A percentile compares a stretch with the other conserved stretches of the same genome.
These are phyloP conservation scores for Aspergillus sclerotioniger DNA, from an alignment of 495 filamentous ascomycete genomes.

Conservation along the genomic window DNA sequence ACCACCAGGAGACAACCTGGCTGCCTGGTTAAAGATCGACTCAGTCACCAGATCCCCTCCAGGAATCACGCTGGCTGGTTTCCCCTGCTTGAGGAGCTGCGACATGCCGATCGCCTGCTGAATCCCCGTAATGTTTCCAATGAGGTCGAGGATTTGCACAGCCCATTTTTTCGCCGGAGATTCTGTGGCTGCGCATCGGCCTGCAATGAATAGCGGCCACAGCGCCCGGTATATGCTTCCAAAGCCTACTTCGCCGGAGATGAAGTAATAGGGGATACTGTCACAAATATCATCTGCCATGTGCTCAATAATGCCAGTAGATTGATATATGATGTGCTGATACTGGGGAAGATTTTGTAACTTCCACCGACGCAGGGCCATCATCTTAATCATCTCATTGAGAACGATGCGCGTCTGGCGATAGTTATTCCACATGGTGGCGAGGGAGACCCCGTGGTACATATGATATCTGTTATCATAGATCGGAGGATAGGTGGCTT, in stretches of 20 bases:
- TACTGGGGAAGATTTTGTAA: background rate
- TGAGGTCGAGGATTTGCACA: background rate
- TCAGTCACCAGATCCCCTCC: background rate
- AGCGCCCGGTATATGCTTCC: constrained; percentile 2
- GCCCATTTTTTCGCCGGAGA: background rate
- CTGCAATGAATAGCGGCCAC: constrained; percentile 10
- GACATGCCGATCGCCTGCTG: background rate
- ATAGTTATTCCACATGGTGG: constrained; percentile 4
- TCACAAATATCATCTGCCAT: constrained; percentile 9
- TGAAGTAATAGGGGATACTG: constrained; percentile 3
- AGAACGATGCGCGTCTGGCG: constrained; percentile 3
- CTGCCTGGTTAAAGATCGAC: background rate
- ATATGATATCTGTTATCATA: constrained; percentile 5
- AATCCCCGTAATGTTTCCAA: background rate
- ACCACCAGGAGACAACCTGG: background rate
- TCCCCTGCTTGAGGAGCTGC: background rate
- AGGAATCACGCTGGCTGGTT: background rate
- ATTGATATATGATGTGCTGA: background rate
- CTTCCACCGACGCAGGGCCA: background rate
- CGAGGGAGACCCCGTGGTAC: background rate
- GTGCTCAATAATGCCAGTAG: background rate
- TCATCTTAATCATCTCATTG: background rate
- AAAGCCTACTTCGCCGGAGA: background rate
- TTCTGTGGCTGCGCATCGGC: background rate
- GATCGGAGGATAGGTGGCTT: background rate